Evolutionary conservation across 2,329 filamentous ascomycete genomes (phyloP).

Genomic region (Fusarium solani-melongenae): DNA sequence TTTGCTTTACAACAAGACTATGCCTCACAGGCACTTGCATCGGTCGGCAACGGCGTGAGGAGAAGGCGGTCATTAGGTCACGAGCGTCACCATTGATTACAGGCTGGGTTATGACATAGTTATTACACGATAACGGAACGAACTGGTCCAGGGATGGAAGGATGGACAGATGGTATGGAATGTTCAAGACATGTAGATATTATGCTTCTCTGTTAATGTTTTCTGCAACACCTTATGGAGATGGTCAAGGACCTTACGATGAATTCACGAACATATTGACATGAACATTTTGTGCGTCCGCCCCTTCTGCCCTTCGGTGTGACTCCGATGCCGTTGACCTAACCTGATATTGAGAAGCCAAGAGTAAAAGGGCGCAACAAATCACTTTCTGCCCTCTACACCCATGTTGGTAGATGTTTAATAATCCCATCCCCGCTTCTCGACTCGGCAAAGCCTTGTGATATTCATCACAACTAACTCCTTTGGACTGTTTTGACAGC

Average conservation of each 20-base stretch:
- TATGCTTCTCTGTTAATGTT: constrained; percentile 16
- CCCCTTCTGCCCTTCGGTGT: not conserved
- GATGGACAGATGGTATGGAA: not conserved
- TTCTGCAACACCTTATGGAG: not conserved
- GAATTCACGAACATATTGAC: constrained; percentile 31
- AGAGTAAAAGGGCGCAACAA: not conserved
- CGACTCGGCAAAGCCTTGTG: not conserved
- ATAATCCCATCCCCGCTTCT: constrained; percentile 15
- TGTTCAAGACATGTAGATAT: constrained; percentile 21
- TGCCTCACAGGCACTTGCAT: constrained; percentile 33
- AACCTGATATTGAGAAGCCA: not conserved
- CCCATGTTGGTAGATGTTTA: constrained; percentile 11
- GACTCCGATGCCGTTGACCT: not conserved
- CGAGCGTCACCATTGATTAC: constrained; percentile 12
- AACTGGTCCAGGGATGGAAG: not conserved
- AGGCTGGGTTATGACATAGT: constrained; percentile 8
- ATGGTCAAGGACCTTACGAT: constrained; percentile 3
- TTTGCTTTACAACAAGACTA: constrained; percentile 34
- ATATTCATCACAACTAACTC: not conserved
- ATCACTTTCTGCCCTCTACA: not conserved
- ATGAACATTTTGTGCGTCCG: not conserved
- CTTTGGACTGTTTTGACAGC: not conserved
- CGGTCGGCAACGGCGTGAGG: constrained; percentile 30
- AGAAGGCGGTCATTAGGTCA: constrained; percentile 8
- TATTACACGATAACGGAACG: not conserved